Evolutionary conservation across 345 rosid genomes (phyloP), one percentile per base, ranked within the genome.

Genomic region (Sapria himalayana): DNA sequence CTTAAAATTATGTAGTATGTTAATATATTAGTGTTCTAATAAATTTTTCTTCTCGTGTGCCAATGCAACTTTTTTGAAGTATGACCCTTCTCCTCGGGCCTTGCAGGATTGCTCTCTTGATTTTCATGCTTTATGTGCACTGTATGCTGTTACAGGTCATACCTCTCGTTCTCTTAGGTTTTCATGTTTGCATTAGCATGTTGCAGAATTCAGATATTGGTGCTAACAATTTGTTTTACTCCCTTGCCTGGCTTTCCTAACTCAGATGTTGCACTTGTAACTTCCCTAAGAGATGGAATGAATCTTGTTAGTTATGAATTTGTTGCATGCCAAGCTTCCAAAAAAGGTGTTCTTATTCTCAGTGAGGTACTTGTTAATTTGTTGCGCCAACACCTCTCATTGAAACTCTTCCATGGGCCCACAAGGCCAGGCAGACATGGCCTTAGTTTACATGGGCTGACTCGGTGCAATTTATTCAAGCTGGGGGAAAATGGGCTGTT

Each of bases 271-370:
- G 78, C 73, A 15, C 71, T 71, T 61, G 73, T 71, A 24, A 71
- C 78, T 1, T 71, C 78, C 29, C 53, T 67, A 37, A 55, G 78
- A 25, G 78, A 71, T 47, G 78, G 78, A 27, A 67, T 71, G 78
- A 71, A 71, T 48, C 78, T 71, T 18, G 78, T 71, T 36, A 71
- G 78, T 41, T 71, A 71, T 41, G 78, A 71, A 55, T 71, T 64
- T 49, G 73, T 67, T 61, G 71, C 78, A 41, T 71, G 78, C 59
- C 78, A 71, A 64, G 78, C 59, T 33, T 56, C 61, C 51, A 67
- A 71, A 62, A 71, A 71, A 61, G 78, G 78, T 43, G 78, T 67
- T 18, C 78, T 71, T 37, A 67, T 71, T 44, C 44, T 71, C 14
- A 71, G 78, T 37, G 78, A 71, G 78, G 73, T 71, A 62, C 36